Evolutionary conservation across 345 rosid genomes (phyloP).

Genomic region (Eucalyptus coolabah): DNA sequence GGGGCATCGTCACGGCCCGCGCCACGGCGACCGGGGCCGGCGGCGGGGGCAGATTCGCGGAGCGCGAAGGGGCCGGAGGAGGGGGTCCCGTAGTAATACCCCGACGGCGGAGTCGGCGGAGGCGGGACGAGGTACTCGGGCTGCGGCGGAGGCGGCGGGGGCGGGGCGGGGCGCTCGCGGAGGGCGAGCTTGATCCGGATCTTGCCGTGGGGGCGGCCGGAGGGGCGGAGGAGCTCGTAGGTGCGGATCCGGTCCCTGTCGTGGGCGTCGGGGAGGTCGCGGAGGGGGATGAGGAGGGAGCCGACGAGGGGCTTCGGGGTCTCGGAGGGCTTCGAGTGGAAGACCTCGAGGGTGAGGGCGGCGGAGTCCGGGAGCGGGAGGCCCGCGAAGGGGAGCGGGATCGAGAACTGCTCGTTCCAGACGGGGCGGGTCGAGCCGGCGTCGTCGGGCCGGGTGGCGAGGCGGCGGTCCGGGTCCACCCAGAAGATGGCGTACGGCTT

Average conservation of each 20-base stretch:
- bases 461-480: slow-evolving; percentile 45
- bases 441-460: slow-evolving; percentile 48
- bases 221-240: slow-evolving; percentile 67
- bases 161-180: background rate
- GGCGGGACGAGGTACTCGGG: background rate
- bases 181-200: slow-evolving; percentile 23
- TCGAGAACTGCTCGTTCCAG: slow-evolving; percentile 39
- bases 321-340: slow-evolving; percentile 53
- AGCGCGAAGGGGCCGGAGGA: background rate
- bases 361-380: slow-evolving; percentile 21
- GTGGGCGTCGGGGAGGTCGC: slow-evolving; percentile 36
- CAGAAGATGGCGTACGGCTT: slow-evolving; percentile 68
- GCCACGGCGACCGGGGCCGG: background rate
- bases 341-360: slow-evolving; percentile 43
- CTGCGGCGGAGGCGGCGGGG: background rate
- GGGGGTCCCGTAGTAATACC: background rate
- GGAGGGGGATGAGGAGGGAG: slow-evolving; percentile 30
- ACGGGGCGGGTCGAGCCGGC: slow-evolving; percentile 47
- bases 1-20: background rate
- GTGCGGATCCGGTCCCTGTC: background rate
- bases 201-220: slow-evolving; percentile 90
- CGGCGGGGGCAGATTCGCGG: background rate
- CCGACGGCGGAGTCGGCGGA: background rate
- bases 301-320: slow-evolving; percentile 75
- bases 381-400: slow-evolving; percentile 23